Conservation (phyloP, 1,139 yeast species). For the Pichia sp. region DNA sequence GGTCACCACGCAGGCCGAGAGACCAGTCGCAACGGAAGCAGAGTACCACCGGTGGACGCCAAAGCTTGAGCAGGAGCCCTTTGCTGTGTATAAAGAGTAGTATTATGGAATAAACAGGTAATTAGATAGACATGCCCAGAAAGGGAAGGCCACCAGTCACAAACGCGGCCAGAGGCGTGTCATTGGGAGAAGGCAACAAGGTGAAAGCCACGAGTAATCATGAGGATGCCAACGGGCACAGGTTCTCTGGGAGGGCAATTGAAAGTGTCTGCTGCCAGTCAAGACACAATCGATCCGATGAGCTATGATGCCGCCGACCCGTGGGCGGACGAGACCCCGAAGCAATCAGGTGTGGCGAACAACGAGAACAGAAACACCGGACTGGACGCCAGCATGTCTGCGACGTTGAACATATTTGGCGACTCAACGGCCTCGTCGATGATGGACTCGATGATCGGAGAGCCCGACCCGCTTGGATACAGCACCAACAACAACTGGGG, state of each 20-base stretch:
- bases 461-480: conserved; percentile 3
- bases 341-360: background rate
- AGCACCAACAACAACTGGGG: conserved; percentile 30
- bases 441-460: conserved; percentile 12
- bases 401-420: conserved; percentile 7
- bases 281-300: background rate
- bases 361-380: background rate
- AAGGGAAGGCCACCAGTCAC: no score
- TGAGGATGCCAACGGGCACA: no score
- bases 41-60: conserved; percentile 30
- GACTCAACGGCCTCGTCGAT: conserved; percentile 13
- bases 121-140: no score
- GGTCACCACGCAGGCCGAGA: conserved; percentile 61
- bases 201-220: no score
- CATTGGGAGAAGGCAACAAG: no score
- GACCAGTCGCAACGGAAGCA: conserved; percentile 30
- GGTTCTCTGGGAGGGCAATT: no score
- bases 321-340: conserved; percentile 2
- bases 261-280: no score
- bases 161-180: no score
- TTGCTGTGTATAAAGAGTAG: no score
- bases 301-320: conserved; percentile 1
- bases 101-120: no score
- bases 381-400: background rate
- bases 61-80: conserved; percentile 20